Base-by-base conservation (phyloP, 805 yeast genomes). In the Metschnikowia kofuensis region DNA sequence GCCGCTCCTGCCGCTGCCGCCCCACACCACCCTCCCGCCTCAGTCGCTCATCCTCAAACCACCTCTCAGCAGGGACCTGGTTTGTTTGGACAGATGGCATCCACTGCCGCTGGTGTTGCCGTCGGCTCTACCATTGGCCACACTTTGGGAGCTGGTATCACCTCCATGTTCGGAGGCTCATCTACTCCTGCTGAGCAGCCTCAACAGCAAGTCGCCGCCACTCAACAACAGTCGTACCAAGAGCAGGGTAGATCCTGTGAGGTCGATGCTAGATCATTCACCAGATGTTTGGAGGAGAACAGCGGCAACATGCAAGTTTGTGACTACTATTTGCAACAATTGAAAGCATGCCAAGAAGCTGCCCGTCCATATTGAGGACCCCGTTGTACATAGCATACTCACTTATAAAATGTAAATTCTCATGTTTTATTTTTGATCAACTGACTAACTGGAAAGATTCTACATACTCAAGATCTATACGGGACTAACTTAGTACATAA, bases 41-140 rank as follows among this genome's bases (percentile, higher is more conserved):
- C 51, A 6, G 53, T 40, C 11, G 73, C 78, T 45, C 85, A 76
- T 64, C 79, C 81, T 37, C 81, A 78, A 61, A 51, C 63, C 12
- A 29, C 31, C 31, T 52, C 63, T 42, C 77, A 76, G 52, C 79
- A 75, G 54, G 72, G 76, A 26, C 97, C 97, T 42, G 97, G 98
- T 62, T 62, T 92, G 66, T 91, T 92, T 63, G 87, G 92, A 51
- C 96, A 94, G 74, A 94, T 94, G 99, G 98, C 98, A 36, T 78
- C 96, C 42, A 94, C 99, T 42, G 99, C 99, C 48, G 99, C 98
- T 43, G 99, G 99, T 84, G 99, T 94, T 40, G 99, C 98, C 47
- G 97, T 94, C 49, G 99, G 99, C 62, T 89, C 97, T 45, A 85
- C 98, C 53, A 84, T 92, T 47, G 99, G 99, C 54, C 99, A 94